phyloP scores from a whole-genome alignment of 202 grass and related monocot species.

The Sporobolus alterniflorus region DNA sequence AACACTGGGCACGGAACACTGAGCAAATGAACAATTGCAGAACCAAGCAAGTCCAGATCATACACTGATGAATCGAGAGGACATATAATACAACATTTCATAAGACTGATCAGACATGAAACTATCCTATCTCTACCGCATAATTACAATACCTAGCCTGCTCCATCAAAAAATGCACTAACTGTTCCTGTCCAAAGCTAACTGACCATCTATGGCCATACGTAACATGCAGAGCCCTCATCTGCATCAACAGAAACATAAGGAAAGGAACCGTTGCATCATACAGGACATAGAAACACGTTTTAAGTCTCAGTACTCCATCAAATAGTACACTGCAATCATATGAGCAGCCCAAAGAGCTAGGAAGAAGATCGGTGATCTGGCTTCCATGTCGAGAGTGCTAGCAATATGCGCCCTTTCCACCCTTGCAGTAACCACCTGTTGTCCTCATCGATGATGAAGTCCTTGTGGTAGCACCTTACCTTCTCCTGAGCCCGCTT shows the following conservation, averaged over 20 bases:
- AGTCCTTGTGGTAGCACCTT: constrained; percentile 82
- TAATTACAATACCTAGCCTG: constrained; percentile 37
- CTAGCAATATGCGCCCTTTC: constrained; percentile 86
- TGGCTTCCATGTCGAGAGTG: constrained; percentile 85
- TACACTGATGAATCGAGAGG: neutral
- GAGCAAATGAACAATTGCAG: neutral
- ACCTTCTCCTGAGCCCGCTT: constrained; percentile 70
- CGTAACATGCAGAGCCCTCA: neutral
- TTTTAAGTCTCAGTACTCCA: neutral
- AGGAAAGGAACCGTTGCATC: neutral
- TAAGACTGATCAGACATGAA: constrained; percentile 21
- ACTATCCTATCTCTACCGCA: constrained; percentile 24
- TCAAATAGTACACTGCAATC: neutral
- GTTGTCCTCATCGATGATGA: constrained; percentile 78
- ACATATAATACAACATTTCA: constrained; percentile 43
- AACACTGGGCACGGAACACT: neutral
- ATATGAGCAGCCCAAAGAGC: constrained; percentile 10
- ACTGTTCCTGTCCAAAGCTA: constrained; percentile 21
- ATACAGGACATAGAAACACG: neutral
- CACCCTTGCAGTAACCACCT: constrained; percentile 91
- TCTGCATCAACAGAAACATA: constrained; percentile 22
- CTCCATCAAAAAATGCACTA: constrained; percentile 35
- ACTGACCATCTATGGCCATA: neutral
- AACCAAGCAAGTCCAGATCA: neutral
- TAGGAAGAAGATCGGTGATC: constrained; percentile 38